Evolutionary conservation across 2,329 filamentous ascomycete species (phyloP).

Genomic region (Penicillium sp.): DNA sequence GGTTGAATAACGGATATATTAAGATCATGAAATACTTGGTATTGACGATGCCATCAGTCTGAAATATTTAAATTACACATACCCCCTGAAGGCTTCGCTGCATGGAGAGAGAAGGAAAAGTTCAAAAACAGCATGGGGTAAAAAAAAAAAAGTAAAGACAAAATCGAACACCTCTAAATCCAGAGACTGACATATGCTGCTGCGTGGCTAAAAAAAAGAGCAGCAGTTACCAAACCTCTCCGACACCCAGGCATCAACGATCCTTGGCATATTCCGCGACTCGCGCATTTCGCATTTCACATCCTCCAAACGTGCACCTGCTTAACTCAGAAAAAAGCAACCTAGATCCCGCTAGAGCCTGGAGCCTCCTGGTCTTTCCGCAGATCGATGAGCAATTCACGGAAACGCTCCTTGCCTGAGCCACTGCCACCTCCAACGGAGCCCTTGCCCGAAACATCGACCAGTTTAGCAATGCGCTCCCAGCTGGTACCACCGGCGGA

Average conservation of each 20-base stretch:
- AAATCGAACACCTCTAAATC: constrained; percentile 7
- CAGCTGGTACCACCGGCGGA: constrained; percentile 94
- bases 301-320: neutral
- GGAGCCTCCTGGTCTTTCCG: constrained; percentile 91
- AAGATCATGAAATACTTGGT: constrained; percentile 17
- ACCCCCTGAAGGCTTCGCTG: constrained; percentile 25
- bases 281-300: constrained; percentile 9
- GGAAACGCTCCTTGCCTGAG: constrained; percentile 94
- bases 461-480: constrained; percentile 96
- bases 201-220: constrained; percentile 9
- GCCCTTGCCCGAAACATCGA: constrained; percentile 96
- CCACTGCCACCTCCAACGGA: constrained; percentile 80
- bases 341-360: constrained; percentile 56
- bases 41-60: constrained; percentile 31
- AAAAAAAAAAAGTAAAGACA: constrained; percentile 15
- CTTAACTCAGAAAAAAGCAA: constrained; percentile 7
- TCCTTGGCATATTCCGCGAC: constrained; percentile 8
- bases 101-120: constrained; percentile 20
- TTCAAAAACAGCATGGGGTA: constrained; percentile 7
- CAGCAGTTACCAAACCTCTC: neutral
- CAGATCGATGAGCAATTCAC: constrained; percentile 83
- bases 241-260: constrained; percentile 3
- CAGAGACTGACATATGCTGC: neutral
- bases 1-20: too few species aligned
- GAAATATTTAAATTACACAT: constrained; percentile 32